Conservation (phyloP, 345 rosid species). For the Rhizophora apiculata region DNA sequence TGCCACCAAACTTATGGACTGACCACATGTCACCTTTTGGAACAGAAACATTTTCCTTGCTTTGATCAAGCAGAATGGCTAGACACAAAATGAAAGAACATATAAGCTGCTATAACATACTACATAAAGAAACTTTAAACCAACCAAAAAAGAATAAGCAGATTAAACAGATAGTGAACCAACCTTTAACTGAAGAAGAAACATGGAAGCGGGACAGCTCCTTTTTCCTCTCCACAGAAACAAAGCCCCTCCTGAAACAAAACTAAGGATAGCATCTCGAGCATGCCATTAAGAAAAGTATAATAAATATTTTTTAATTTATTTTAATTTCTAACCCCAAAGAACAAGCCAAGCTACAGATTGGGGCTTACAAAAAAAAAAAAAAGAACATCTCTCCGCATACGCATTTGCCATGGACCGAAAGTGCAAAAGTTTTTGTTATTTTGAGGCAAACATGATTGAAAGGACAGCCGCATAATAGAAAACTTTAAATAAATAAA, state of each 20-base stretch:
- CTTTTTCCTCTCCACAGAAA: conserved; percentile 28
- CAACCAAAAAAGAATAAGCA: not conserved
- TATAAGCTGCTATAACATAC: not conserved
- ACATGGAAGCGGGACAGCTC: conserved; percentile 31
- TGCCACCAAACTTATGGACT: conserved; percentile 96
- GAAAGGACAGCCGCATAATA: too few species aligned
- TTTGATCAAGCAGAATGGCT: conserved; percentile 50
- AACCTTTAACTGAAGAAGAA: conserved; percentile 58
- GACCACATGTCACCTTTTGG: conserved; percentile 80
- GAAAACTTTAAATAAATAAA: not conserved
- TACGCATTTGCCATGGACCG: too few species aligned
- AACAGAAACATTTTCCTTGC: conserved; percentile 43
- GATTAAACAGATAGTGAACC: conserved; percentile 5
- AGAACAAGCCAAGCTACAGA: not conserved
- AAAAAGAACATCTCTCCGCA: too few species aligned
- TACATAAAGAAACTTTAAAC: not conserved
- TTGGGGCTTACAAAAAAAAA: too few species aligned
- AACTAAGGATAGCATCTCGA: not conserved
- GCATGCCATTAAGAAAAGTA: not conserved
- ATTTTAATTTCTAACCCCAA: not conserved
- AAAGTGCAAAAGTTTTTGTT: too few species aligned
- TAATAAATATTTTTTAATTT: not conserved
- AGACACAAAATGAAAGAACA: not conserved
- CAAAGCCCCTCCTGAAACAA: conserved; percentile 33
- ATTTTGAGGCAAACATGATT: too few species aligned